Evolutionary conservation across 2,329 filamentous ascomycete species (phyloP), one percentile per base, ranked within the genome.

Genomic region (Xylariales sp.): DNA sequence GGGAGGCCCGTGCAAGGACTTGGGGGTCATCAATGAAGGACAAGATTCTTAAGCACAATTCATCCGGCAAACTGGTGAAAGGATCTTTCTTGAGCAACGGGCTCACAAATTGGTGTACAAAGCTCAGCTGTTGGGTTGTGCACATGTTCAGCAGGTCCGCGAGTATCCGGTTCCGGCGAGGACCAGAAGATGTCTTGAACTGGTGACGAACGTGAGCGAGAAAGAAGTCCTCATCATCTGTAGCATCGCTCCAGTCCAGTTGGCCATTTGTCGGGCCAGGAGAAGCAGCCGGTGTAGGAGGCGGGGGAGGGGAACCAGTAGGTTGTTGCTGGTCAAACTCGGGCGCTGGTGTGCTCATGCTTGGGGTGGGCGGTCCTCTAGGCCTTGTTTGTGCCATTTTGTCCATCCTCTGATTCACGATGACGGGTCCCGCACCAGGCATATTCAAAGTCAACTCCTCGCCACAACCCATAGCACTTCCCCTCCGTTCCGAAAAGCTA

Each of bases 1-100:
- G 95, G 5, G 95, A 97, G 60, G 96, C 93, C 78, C 96, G 88
- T 46, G 94, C 95, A 54, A 99, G 86, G 2, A 97, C 97, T 78
- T 94, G 96, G 1, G 96, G 94, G 77, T 99, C 96, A 76, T 99
- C 96, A 76, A 99, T 95, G 78, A 97, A 99, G 50, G 95, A 97
- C 58, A 99, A 85, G 71, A 99, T 93, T 75, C 94, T 86, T 68
- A 99, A 83, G 79, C 95, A 98, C 50, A 99, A 83, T 81, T 99
- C 96, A 76, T 97, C 94, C 0, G 96, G 96, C 62, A 99, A 86
- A 65, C 91, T 92, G 58, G 91, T 93, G 76, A 99, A 98, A 0
- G 96, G 96, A 78, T 99, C 96, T 80, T 97, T 97, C 81, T 97
- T 97, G 71, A 99, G 82, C 69, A 97, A 83, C 34, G 96, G 96